Evolutionary conservation across 805 yeast genomes (phyloP).

Genomic region (Candida orba): DNA sequence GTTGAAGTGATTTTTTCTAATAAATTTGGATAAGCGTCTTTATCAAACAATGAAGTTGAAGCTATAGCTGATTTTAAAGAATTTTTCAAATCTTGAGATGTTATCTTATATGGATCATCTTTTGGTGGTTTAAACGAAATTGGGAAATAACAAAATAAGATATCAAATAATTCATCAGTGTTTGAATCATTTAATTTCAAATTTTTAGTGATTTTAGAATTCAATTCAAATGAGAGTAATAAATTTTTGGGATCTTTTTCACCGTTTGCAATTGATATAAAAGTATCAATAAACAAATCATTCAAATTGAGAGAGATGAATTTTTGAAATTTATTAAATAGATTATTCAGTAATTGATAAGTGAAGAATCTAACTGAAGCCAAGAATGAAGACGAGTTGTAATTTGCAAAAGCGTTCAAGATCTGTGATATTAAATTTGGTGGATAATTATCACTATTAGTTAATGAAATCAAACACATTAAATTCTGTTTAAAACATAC

Average conservation of each 20-base stretch:
- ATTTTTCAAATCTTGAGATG: slow-evolving; percentile 62
- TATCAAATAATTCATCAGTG: slow-evolving; percentile 73
- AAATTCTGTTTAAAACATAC: slow-evolving; percentile 45
- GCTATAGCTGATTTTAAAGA: slow-evolving; percentile 57
- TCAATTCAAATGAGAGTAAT: slow-evolving; percentile 57
- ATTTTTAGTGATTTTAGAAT: slow-evolving; percentile 35
- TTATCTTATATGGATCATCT: slow-evolving; percentile 79
- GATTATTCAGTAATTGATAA: slow-evolving; percentile 40
- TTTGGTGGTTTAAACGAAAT: slow-evolving; percentile 90
- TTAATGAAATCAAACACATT: slow-evolving; percentile 45
- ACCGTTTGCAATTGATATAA: slow-evolving; percentile 65
- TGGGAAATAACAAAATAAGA: slow-evolving; percentile 92
- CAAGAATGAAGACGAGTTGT: slow-evolving; percentile 49
- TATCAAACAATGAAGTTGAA: slow-evolving; percentile 54
- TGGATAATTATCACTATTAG: slow-evolving; percentile 43
- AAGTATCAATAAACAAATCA: slow-evolving; percentile 45
- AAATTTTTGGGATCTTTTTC: slow-evolving; percentile 94
- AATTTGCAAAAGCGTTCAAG: slow-evolving; percentile 32
- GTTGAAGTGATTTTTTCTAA: slow-evolving; percentile 76
- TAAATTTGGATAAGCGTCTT: slow-evolving; percentile 68
- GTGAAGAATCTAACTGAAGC: slow-evolving; percentile 58
- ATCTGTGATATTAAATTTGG: slow-evolving; percentile 30
- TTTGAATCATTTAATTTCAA: slow-evolving; percentile 31
- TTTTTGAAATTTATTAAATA: slow-evolving; percentile 27
- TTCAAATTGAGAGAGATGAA: slow-evolving; percentile 18